phyloP scores from a whole-genome alignment of 78 protist species.

The Capsaspora owczarzaki region DNA sequence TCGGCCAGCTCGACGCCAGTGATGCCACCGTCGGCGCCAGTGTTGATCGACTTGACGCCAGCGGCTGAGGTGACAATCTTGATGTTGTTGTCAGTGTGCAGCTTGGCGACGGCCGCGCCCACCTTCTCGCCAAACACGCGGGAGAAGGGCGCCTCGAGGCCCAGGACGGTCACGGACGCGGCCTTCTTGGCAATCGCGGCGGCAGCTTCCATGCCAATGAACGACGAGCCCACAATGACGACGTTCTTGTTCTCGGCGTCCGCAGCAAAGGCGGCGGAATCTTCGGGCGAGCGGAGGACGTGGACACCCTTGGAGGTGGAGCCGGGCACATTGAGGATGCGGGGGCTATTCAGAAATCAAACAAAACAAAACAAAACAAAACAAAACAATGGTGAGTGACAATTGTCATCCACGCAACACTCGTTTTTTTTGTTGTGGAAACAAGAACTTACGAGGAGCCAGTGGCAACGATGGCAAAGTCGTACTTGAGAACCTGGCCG shows the following conservation, averaged over 20 bases:
- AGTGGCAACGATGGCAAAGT: neutral
- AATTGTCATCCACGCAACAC: no score
- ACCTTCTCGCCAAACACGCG: neutral
- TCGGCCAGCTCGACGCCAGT: no score
- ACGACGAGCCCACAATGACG: conserved; percentile 24
- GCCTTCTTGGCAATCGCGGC: neutral
- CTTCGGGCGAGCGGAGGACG: conserved; percentile 7
- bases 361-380: no score
- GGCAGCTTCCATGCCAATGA: conserved; percentile 25
- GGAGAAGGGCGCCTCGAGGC: conserved; percentile 16
- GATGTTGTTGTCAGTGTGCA: conserved; percentile 17
- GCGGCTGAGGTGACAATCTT: no score
- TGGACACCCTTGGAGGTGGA: neutral
- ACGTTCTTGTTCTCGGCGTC: conserved; percentile 8
- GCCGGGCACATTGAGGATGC: neutral
- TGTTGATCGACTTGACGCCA: no score
- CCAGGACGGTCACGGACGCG: neutral
- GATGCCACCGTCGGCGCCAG: no score
- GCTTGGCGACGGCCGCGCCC: conserved; percentile 13
- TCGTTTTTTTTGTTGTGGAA: no score
- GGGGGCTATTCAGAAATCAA: conserved; percentile 9
- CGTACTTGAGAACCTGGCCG: neutral
- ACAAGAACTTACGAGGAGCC: no score
- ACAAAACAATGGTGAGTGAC: no score
- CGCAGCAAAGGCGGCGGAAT: neutral